A percentile compares a stretch with the other conserved stretches of the same genome.
These are phyloP conservation scores for Hypoxylon sp. DNA, from an alignment of 2,329 filamentous ascomycete species.

Conservation along the genomic window DNA sequence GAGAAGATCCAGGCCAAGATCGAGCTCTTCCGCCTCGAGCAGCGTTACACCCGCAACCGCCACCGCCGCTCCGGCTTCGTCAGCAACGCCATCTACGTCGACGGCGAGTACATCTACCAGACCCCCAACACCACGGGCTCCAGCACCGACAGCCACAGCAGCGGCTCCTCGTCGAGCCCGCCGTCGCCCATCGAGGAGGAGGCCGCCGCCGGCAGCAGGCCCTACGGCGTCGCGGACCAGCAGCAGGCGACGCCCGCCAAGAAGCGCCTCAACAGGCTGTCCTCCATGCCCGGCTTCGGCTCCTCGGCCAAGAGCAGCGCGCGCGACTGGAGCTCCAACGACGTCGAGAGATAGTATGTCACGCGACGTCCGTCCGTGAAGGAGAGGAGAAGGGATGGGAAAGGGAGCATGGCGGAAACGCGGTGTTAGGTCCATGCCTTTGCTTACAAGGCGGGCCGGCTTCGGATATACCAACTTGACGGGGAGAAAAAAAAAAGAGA, in stretches of 20 bases:
- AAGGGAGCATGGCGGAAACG: neutral
- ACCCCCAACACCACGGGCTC: constrained; percentile 67
- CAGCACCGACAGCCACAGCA: constrained; percentile 53
- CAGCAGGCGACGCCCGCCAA: constrained; percentile 45
- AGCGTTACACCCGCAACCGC: constrained; percentile 91
- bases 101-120: constrained; percentile 92
- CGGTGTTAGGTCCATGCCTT: constrained; percentile 17
- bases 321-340: constrained; percentile 52
- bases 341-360: constrained; percentile 11
- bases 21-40: constrained; percentile 93
- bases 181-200: constrained; percentile 35
- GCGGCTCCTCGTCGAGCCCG: constrained; percentile 34
- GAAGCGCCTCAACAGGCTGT: constrained; percentile 63
- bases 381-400: neutral
- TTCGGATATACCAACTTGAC: constrained; percentile 29
- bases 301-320: constrained; percentile 47
- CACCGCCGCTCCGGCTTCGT: constrained; percentile 86
- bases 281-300: constrained; percentile 64
- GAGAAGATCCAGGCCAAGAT: constrained; percentile 72
- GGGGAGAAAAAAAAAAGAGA: too few species aligned
- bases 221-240: constrained; percentile 39
- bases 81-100: constrained; percentile 89
- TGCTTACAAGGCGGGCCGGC: constrained; percentile 7
- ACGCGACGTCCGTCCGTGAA: neutral
- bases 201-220: constrained; percentile 10